Percentiles rank a stretch among this genome's conserved stretches.
Conservation (phyloP, 164 flowering plant species). For the Annona cherimola region DNA sequence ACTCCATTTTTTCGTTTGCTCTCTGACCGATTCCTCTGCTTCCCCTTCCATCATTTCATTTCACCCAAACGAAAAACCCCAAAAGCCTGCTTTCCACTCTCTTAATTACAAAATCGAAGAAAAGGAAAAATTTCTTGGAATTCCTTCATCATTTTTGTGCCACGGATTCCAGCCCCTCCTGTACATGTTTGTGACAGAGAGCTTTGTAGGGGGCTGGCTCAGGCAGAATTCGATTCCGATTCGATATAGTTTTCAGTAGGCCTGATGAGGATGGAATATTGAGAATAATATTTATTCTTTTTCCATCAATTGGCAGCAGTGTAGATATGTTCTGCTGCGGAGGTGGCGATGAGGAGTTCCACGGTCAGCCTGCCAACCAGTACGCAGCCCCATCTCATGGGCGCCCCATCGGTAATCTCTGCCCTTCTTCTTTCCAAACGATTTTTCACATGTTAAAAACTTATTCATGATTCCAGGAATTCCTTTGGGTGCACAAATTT, state of each 20-base stretch:
- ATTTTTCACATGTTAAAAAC: background rate
- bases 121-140: background rate
- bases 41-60: background rate
- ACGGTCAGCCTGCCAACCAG: conserved; percentile 44
- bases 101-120: background rate
- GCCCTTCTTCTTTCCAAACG: background rate
- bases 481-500: too few relatives aligned
- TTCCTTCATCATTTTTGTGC: background rate
- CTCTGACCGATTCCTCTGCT: conserved; percentile 4
- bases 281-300: background rate
- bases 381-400: conserved; percentile 49
- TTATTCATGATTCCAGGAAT: too few relatives aligned
- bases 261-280: conserved; percentile 7
- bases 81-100: background rate
- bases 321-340: conserved; percentile 57
- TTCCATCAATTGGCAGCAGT: background rate
- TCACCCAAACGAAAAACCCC: background rate
- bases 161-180: background rate
- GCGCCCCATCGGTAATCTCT: conserved; percentile 22
- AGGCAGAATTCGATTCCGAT: background rate
- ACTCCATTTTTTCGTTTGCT: background rate
- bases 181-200: background rate
- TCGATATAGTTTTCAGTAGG: background rate
- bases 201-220: background rate
- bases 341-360: conserved; percentile 50